Evolutionary conservation across 177 flowering plant species (phyloP).

Genomic region (Vitis hybrid): DNA sequence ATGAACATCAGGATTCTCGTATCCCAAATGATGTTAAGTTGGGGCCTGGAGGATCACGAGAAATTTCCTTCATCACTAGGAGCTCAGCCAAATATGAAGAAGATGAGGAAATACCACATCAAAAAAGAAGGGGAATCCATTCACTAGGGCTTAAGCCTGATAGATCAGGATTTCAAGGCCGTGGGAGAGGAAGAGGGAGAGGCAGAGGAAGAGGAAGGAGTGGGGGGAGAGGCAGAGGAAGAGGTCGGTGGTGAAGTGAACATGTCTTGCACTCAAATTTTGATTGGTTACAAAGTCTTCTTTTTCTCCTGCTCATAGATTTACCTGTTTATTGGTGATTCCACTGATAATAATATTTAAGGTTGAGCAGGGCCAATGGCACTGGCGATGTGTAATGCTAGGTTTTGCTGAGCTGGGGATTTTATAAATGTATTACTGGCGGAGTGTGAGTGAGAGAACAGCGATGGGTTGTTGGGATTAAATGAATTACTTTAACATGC

Average conservation of each 20-base stretch:
- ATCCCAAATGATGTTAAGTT: constrained; percentile 45
- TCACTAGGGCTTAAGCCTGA: constrained; percentile 64
- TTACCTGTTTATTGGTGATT: too few species aligned
- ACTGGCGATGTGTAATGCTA: too few species aligned
- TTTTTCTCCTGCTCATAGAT: too few species aligned
- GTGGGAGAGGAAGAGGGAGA: constrained; percentile 48
- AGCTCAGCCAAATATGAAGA: constrained; percentile 56
- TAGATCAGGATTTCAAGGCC: constrained; percentile 40
- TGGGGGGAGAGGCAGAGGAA: constrained; percentile 21
- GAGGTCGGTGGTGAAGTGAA: constrained; percentile 1
- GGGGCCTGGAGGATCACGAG: constrained; percentile 88
- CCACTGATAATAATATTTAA: too few species aligned
- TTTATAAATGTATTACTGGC: too few species aligned
- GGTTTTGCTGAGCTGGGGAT: too few species aligned
- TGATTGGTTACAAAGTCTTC: too few species aligned
- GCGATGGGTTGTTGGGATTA: too few species aligned
- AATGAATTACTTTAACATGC: too few species aligned
- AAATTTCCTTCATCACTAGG: constrained; percentile 65
- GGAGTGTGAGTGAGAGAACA: too few species aligned
- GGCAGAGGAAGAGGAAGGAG: constrained; percentile 38
- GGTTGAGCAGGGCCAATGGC: too few species aligned
- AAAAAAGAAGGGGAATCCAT: constrained; percentile 73
- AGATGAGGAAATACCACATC: constrained; percentile 37
- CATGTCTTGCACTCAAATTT: too few species aligned
- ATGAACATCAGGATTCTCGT: constrained; percentile 22